These are phyloP conservation scores for Yamadazyma spencermartinsiae DNA, from an alignment of 1,139 yeast species.

Conservation along the genomic window DNA sequence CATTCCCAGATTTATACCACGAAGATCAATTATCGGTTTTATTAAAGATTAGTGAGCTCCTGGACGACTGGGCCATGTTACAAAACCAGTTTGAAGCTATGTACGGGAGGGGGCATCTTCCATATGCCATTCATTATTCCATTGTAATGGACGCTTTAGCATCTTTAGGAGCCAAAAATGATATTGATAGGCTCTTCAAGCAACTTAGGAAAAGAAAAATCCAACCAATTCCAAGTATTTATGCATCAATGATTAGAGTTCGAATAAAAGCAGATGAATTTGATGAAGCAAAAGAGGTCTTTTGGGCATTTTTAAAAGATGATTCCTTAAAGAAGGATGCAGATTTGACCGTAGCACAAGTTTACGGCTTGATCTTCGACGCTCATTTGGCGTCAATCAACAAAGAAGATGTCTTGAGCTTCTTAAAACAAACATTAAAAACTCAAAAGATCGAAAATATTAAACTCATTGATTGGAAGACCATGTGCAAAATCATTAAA, in stretches of 20 bases:
- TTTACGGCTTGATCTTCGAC: constrained; percentile 33
- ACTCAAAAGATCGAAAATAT: constrained; percentile 18
- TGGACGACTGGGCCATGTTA: constrained; percentile 58
- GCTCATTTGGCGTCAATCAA: constrained; percentile 40
- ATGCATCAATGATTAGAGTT: constrained; percentile 50
- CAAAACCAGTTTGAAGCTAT: constrained; percentile 64
- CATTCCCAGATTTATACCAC: constrained; percentile 26
- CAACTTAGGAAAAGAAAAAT: constrained; percentile 49
- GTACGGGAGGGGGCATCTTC: constrained; percentile 56
- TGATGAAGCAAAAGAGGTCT: constrained; percentile 33
- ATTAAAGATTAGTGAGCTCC: constrained; percentile 49
- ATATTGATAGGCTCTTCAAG: constrained; percentile 53
- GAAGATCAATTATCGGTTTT: constrained; percentile 47
- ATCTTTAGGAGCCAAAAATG: constrained; percentile 51
- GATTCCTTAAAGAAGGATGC: constrained; percentile 7
- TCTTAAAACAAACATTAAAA: constrained; percentile 35
- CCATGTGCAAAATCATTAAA: constrained; percentile 18
- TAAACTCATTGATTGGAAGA: constrained; percentile 21
- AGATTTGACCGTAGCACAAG: constrained; percentile 7
- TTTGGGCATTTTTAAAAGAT: constrained; percentile 20
- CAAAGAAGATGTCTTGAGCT: constrained; percentile 37
- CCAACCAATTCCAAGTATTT: constrained; percentile 48
- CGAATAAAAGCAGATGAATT: constrained; percentile 42
- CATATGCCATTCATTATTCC: constrained; percentile 59
- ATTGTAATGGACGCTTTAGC: constrained; percentile 67